Evolutionary conservation across 2,329 filamentous ascomycete species (phyloP).

Genomic region (Juglanconis sp.): DNA sequence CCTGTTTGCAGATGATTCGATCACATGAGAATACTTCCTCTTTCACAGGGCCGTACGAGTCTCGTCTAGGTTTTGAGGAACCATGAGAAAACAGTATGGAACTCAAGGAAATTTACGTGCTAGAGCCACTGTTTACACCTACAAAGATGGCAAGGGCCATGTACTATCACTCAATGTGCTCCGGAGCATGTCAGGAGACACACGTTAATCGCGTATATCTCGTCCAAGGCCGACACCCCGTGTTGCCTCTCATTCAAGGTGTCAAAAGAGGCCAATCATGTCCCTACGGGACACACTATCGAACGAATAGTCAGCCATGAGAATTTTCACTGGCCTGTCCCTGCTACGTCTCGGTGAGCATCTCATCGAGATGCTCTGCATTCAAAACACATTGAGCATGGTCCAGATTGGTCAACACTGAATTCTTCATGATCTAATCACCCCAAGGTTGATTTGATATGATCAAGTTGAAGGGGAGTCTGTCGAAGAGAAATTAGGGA

Average conservation of each 20-base stretch:
- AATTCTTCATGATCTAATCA: too few relatives aligned
- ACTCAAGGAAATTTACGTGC: not conserved
- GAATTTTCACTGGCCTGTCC: not conserved
- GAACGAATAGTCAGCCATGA: not conserved
- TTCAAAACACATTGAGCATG: not conserved
- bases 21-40: not conserved
- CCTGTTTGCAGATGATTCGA: not conserved
- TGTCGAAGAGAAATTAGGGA: too few relatives aligned
- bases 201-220: not conserved
- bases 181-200: not conserved
- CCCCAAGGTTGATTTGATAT: too few relatives aligned
- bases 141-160: not conserved
- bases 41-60: not conserved
- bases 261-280: not conserved
- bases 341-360: not conserved
- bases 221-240: not conserved
- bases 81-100: not conserved
- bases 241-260: not conserved
- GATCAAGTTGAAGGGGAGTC: too few relatives aligned
- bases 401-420: too few relatives aligned
- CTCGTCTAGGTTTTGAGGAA: not conserved
- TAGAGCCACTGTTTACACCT: not conserved
- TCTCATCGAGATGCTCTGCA: not conserved
- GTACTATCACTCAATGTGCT: not conserved
- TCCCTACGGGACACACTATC: not conserved